Base-by-base conservation (phyloP, 306 rosid species). In the Macrotyloma uniflorum region DNA sequence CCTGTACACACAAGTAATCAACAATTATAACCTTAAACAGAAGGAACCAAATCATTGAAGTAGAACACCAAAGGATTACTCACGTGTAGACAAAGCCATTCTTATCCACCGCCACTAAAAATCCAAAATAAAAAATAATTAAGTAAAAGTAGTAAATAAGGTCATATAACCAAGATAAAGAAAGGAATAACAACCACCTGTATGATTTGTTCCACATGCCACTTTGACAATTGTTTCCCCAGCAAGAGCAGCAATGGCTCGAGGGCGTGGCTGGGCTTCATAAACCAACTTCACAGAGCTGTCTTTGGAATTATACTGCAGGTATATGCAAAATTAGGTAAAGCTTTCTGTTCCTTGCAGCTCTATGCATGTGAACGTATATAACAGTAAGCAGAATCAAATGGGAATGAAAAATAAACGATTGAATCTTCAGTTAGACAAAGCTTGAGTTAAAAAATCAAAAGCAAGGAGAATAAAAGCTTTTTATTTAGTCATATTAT, bases 211-310 rank as follows among this genome's bases (percentile, higher is more conserved):
- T 81, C 98, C 98, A 76, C 97, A 96, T 5, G 99, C 97, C 74
- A 89, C 97, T 85, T 96, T 96, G 75, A 91, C 89, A 49, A 93
- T 86, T 53, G 87, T 85, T 85, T 91, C 99, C 53, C 97, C 96
- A 78, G 98, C 57, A 64, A 96, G 98, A 61, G 93, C 51, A 79
- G 94, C 93, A 65, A 96, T 90, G 63, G 94, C 94, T 73, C 82
- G 89, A 18, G 99, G 98, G 15, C 96, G 96, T 62, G 99, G 98
- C 82, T 96, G 99, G 81, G 98, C 86, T 96, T 93, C 98, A 84
- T 96, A 93, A 76, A 91, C 96, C 85, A 96, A 87, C 83, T 69
- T 96, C 72, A 96, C 98, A 65, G 98, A 96, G 86, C 98, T 87
- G 78, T 93, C 98, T 81, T 93, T 96, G 61, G 96, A 88, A 76